These are phyloP conservation scores for Suhomyces terraborum DNA, from an alignment of 1,139 yeast genomes.

Conservation along the genomic window DNA sequence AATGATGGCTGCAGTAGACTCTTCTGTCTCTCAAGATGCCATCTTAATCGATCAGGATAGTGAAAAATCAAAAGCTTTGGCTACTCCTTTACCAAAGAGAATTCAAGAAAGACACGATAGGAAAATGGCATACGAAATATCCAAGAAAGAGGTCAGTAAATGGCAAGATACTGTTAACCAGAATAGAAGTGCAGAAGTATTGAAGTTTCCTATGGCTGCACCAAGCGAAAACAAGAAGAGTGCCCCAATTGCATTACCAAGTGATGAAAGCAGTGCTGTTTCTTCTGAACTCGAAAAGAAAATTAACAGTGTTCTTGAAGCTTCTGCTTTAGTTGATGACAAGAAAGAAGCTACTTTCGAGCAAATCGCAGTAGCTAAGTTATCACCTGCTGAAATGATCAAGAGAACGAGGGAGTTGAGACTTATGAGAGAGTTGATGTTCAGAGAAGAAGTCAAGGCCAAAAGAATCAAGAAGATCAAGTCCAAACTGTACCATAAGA, in stretches of 20 bases:
- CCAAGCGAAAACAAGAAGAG: slow-evolving; percentile 49
- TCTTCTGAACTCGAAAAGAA: slow-evolving; percentile 67
- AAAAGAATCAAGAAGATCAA: slow-evolving; percentile 91
- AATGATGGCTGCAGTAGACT: slow-evolving; percentile 67
- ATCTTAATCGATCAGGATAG: slow-evolving; percentile 46
- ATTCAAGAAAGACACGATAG: slow-evolving; percentile 87
- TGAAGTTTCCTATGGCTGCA: slow-evolving; percentile 70
- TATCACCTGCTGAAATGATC: slow-evolving; percentile 77
- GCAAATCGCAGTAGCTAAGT: slow-evolving; percentile 78
- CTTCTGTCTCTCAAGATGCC: slow-evolving; percentile 48
- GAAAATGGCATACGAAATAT: slow-evolving; percentile 84
- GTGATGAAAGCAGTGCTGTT: slow-evolving; percentile 37
- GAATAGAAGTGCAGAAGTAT: slow-evolving; percentile 81
- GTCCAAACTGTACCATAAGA: slow-evolving; percentile 84
- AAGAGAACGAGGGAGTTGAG: slow-evolving; percentile 82
- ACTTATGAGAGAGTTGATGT: slow-evolving; percentile 93
- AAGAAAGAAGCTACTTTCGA: slow-evolving; percentile 80
- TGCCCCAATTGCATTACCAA: slow-evolving; percentile 42
- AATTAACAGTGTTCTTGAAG: slow-evolving; percentile 59
- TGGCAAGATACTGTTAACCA: slow-evolving; percentile 85
- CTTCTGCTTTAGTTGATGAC: slow-evolving; percentile 72
- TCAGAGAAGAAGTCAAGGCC: slow-evolving; percentile 89
- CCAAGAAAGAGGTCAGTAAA: slow-evolving; percentile 81
- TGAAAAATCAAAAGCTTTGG: slow-evolving; percentile 49
- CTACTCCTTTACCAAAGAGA: slow-evolving; percentile 82